Evolutionary conservation across 768 basidiomycete genomes (phyloP).

Genomic region (Hygrophoropsis aurantiaca): DNA sequence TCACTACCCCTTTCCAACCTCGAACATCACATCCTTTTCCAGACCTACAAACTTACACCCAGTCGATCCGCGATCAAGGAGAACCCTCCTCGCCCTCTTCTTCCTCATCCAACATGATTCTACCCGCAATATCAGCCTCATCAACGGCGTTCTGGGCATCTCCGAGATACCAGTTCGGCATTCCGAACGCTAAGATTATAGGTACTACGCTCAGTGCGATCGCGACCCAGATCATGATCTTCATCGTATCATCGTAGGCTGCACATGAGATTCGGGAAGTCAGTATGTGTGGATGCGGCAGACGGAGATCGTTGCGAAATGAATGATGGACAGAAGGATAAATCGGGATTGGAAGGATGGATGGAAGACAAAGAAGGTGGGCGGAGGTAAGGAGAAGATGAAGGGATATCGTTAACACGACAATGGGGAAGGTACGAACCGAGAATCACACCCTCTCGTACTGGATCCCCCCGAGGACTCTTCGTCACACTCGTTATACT

Average conservation of each 20-base stretch:
- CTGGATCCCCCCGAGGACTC: conserved; percentile 51
- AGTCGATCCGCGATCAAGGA: too few relatives aligned
- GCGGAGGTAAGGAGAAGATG: too few relatives aligned
- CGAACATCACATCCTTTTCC: too few relatives aligned
- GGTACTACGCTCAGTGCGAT: conserved; percentile 57
- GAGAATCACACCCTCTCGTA: conserved; percentile 63
- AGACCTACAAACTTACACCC: too few relatives aligned
- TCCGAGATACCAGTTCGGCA: conserved; percentile 68
- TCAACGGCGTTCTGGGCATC: conserved; percentile 74
- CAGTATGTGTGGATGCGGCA: too few relatives aligned
- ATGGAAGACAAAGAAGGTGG: too few relatives aligned
- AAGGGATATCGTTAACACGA: too few relatives aligned
- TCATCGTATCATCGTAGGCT: conserved; percentile 61
- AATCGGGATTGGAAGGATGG: too few relatives aligned
- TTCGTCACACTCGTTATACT: conserved; percentile 52
- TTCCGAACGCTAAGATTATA: conserved; percentile 54
- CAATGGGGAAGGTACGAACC: conserved; percentile 37
- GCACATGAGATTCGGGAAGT: neutral
- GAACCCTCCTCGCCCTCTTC: neutral
- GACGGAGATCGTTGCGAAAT: too few relatives aligned
- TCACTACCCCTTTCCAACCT: too few relatives aligned
- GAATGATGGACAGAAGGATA: too few relatives aligned
- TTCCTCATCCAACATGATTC: neutral
- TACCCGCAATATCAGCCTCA: conserved; percentile 19
- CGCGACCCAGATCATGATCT: conserved; percentile 53